phyloP scores from a whole-genome alignment of 352 stramenopile species.

The Globisporangium nunn region DNA sequence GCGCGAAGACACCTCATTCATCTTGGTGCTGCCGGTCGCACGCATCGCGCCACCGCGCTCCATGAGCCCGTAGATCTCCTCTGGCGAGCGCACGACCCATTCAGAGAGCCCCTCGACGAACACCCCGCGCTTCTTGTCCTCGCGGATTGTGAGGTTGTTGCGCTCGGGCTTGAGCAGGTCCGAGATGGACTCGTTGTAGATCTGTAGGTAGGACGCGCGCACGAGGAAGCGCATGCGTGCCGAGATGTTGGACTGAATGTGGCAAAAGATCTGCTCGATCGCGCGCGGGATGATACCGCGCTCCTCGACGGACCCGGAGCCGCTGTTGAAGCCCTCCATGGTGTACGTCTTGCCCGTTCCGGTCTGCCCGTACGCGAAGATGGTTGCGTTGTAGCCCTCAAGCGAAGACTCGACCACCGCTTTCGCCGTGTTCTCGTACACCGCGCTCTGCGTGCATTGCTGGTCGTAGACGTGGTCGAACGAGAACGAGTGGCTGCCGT shows the following conservation, averaged over 20 bases:
- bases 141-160: constrained; percentile 89
- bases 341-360: constrained; percentile 94
- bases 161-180: constrained; percentile 92
- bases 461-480: constrained; percentile 95
- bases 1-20: constrained; percentile 85
- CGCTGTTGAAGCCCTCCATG: constrained; percentile 94
- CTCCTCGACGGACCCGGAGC: constrained; percentile 85
- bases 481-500: constrained; percentile 87
- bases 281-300: constrained; percentile 96
- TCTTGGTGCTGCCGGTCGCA: constrained; percentile 80
- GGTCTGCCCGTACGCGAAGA: constrained; percentile 89
- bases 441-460: constrained; percentile 79
- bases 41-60: constrained; percentile 82
- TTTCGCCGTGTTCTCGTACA: constrained; percentile 93
- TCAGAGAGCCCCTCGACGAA: constrained; percentile 94
- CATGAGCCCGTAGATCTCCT: constrained; percentile 95
- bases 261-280: constrained; percentile 94
- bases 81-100: constrained; percentile 89
- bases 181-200: constrained; percentile 94
- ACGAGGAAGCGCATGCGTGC: constrained; percentile 87
- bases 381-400: constrained; percentile 89
- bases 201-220: constrained; percentile 90
- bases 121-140: constrained; percentile 90
- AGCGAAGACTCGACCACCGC: constrained; percentile 90
- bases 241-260: constrained; percentile 87